Conservation (phyloP, 768 basidiomycete genomes). For the Boletellus sp. region DNA sequence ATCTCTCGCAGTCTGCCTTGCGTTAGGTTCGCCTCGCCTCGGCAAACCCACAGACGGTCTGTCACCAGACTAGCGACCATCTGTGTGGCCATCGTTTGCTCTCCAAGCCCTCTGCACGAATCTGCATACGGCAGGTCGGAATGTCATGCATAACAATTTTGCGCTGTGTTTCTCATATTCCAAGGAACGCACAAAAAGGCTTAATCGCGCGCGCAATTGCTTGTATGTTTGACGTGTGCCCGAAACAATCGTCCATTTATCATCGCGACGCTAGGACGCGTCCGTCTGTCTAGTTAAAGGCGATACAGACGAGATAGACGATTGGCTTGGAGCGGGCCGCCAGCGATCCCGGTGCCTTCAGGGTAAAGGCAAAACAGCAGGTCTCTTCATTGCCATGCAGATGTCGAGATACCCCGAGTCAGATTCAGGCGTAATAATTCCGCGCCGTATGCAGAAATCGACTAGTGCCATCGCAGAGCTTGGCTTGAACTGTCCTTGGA, state of each 20-base stretch:
- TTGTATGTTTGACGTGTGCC: background rate
- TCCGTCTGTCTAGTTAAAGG: background rate
- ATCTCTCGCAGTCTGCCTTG: too few species aligned
- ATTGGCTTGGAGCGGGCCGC: too few species aligned
- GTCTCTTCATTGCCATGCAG: conserved; percentile 21
- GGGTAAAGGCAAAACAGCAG: conserved; percentile 19
- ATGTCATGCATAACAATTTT: background rate
- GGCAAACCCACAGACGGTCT: too few species aligned
- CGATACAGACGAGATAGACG: background rate
- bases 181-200: background rate
- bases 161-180: background rate
- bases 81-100: too few species aligned
- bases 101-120: too few species aligned
- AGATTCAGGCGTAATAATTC: conserved; percentile 24
- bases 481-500: conserved; percentile 37
- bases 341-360: background rate
- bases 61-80: too few species aligned
- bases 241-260: background rate
- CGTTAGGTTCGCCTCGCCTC: too few species aligned
- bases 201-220: too few species aligned
- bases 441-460: conserved; percentile 40
- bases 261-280: too few species aligned
- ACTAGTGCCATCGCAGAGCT: conserved; percentile 42
- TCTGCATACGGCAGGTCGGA: too few species aligned
- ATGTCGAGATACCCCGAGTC: conserved; percentile 23